These are phyloP conservation scores for Claviceps purpurea DNA, from an alignment of 2,329 filamentous ascomycete species.

Conservation along the genomic window DNA sequence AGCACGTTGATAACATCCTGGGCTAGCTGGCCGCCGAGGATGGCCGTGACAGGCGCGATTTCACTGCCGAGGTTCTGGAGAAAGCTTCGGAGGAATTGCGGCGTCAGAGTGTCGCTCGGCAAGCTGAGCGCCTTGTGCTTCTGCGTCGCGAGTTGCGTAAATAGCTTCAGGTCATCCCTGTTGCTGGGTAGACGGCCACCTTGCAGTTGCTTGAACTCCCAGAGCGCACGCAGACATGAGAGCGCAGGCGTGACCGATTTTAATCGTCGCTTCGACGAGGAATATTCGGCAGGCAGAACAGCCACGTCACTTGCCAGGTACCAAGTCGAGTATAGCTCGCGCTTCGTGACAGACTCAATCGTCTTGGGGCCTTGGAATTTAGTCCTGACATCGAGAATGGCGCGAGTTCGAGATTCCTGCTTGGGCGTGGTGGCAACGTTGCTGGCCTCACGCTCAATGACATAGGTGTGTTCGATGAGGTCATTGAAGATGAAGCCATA, in stretches of 20 bases:
- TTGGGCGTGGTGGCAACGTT: conserved; percentile 57
- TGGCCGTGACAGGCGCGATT: conserved; percentile 73
- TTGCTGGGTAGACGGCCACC: conserved; percentile 40
- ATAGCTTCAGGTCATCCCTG: conserved; percentile 55
- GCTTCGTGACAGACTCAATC: conserved; percentile 80
- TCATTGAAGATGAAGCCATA: conserved; percentile 95
- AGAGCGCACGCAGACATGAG: conserved; percentile 76
- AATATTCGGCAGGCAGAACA: conserved; percentile 54
- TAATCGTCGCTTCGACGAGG: conserved; percentile 51
- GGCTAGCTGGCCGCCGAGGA: conserved; percentile 78
- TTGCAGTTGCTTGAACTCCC: conserved; percentile 57
- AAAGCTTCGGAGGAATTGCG: conserved; percentile 69
- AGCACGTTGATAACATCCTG: conserved; percentile 97
- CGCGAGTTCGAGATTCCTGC: conserved; percentile 65
- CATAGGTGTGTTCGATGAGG: conserved; percentile 78
- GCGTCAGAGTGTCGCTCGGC: conserved; percentile 51
- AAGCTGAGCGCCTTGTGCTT: conserved; percentile 65
- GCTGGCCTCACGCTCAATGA: conserved; percentile 71
- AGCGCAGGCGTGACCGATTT: conserved; percentile 71
- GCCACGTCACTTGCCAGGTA: conserved; percentile 70
- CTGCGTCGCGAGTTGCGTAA: conserved; percentile 64
- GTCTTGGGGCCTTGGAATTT: conserved; percentile 55
- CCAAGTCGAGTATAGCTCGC: conserved; percentile 80
- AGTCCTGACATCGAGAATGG: conserved; percentile 56
- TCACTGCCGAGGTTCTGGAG: conserved; percentile 76